These are phyloP conservation scores for Fusarium oxysporum DNA, from an alignment of 2,329 filamentous ascomycete genomes.

Conservation along the genomic window DNA sequence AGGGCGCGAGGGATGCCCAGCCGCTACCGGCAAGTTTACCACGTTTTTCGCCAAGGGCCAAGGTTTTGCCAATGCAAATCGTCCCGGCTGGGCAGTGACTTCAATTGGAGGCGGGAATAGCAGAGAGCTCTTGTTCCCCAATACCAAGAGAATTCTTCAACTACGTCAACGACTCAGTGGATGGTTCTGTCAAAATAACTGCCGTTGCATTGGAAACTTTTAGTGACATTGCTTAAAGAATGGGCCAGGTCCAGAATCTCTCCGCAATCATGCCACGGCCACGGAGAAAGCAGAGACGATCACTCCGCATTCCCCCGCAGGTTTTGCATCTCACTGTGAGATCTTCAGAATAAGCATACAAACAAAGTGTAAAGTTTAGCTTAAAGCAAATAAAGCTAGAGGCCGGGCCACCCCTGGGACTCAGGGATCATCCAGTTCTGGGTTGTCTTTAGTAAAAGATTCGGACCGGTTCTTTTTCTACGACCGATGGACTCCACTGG, in stretches of 20 bases:
- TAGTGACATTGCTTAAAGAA: slow-evolving; percentile 26
- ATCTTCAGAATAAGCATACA: slow-evolving; percentile 18
- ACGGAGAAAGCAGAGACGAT: neutral
- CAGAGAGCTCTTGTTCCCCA: slow-evolving; percentile 10
- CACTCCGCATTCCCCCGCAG: slow-evolving; percentile 30
- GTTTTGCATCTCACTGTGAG: slow-evolving; percentile 11
- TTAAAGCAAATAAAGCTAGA: slow-evolving; percentile 18
- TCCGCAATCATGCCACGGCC: slow-evolving; percentile 21
- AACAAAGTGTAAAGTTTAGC: slow-evolving; percentile 8
- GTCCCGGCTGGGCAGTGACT: slow-evolving; percentile 22
- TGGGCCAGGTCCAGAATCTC: slow-evolving; percentile 27
- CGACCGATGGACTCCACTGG: slow-evolving; percentile 29
- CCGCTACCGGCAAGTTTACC: slow-evolving; percentile 17
- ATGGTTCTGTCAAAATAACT: neutral
- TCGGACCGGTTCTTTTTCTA: slow-evolving; percentile 43
- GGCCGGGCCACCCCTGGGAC: neutral
- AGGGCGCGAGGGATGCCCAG: slow-evolving; percentile 17
- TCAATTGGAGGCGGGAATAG: slow-evolving; percentile 43
- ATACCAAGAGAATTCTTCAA: neutral
- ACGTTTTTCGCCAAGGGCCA: slow-evolving; percentile 38
- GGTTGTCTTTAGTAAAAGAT: slow-evolving; percentile 4
- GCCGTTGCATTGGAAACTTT: neutral
- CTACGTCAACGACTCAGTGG: neutral
- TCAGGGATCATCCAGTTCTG: neutral
- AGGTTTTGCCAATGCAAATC: slow-evolving; percentile 22